Base-by-base conservation (phyloP, 2,329 filamentous ascomycete genomes). In the Colletotrichum phormii region DNA sequence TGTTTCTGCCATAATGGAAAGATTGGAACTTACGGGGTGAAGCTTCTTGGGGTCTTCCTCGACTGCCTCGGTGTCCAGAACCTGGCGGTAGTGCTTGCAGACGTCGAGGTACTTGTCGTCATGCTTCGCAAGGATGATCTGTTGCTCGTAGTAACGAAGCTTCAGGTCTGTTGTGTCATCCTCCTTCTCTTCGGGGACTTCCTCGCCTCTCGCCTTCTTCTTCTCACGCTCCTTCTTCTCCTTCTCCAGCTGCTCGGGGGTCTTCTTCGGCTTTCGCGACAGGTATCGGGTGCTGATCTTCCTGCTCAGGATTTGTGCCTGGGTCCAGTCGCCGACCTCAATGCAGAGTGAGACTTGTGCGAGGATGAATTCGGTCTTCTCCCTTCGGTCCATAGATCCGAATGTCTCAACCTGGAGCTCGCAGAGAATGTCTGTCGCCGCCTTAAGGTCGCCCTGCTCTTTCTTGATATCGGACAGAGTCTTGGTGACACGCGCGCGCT, bases 331-430 rank as follows among this genome's bases (percentile, higher is more conserved):
- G 70, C 92, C 94, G 79, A 92, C 96, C 84, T 98, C 93, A 82
- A 99, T 98, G 86, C 97, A 99, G 64, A 99, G 89, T 42, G 92
- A 90, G 53, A 98, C 96, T 84, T 99, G 97, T 75, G 97, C 94
- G 65, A 99, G 88, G 80, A 99, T 99, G 82, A 99, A 99, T 80
- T 98, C 97, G 5, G 95, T 98, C 92, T 99, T 99, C 83, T 99
- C 97, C 78, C 97, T 91, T 78, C 97, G 90, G 75, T 95, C 93
- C 97, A 99, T 99, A 26, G 96, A 98, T 9, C 97, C 97, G 82
- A 99, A 99, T 0, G 97, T 99, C 88, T 99, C 97, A 62, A 99
- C 97, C 83, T 99, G 97, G 73, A 99, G 89, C 86, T 99, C 97
- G 84, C 97, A 99, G 49, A 99, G 89, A 75, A 97, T 97, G 78